Conservation (phyloP, 371 early-diverging fungal genomes). For the Apophysomyces sp. region DNA sequence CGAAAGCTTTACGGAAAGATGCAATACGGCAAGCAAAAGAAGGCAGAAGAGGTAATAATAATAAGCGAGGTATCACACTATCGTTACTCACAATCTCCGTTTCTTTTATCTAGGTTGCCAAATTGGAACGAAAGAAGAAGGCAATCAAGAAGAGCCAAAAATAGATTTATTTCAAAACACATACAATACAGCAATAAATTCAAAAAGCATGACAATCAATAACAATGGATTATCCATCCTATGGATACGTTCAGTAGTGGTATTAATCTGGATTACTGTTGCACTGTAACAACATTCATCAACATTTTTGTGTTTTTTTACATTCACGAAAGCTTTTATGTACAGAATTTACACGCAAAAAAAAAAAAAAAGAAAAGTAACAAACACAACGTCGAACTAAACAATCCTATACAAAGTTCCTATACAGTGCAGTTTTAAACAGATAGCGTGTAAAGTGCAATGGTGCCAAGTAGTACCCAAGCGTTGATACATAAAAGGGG, state of each 20-base stretch:
- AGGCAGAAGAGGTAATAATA: constrained; percentile 53
- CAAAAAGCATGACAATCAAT: not conserved
- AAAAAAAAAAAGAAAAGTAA: not conserved
- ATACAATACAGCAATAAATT: not conserved
- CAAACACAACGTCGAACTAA: not conserved
- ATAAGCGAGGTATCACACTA: too few species aligned
- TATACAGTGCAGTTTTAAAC: not conserved
- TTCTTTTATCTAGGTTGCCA: constrained; percentile 16
- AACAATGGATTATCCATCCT: too few species aligned
- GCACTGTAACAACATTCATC: too few species aligned
- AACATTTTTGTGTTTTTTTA: not conserved
- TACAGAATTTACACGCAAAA: not conserved
- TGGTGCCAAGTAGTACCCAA: not conserved
- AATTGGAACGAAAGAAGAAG: constrained; percentile 45
- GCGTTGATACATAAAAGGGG: not conserved
- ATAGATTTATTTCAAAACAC: constrained; percentile 1
- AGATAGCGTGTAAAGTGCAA: not conserved
- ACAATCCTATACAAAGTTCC: constrained; percentile 2
- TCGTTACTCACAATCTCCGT: not conserved
- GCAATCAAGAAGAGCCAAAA: constrained; percentile 33
- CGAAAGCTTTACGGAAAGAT: constrained; percentile 82
- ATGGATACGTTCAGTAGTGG: too few species aligned
- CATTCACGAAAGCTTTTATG: not conserved
- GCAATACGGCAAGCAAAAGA: constrained; percentile 66
- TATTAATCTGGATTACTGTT: too few species aligned